Evolutionary conservation across 1,139 yeast species (phyloP).

Genomic region (Hansenula lynferdii): DNA sequence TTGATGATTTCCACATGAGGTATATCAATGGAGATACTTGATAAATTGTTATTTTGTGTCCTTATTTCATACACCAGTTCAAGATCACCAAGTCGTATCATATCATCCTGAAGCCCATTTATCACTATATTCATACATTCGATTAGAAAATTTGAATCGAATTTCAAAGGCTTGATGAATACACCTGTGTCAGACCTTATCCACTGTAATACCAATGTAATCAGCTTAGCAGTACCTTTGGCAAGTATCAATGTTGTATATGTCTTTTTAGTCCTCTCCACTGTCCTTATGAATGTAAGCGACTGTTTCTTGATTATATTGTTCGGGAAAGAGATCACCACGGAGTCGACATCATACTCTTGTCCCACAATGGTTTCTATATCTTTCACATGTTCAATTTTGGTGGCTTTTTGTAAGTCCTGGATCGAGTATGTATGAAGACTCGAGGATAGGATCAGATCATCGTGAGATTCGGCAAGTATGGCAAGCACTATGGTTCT

Average conservation of each 20-base stretch:
- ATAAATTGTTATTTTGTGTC: constrained; percentile 10
- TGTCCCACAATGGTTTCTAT: constrained; percentile 3
- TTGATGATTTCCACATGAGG: constrained; percentile 11
- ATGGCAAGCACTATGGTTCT: constrained; percentile 15
- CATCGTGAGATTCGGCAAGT: constrained; percentile 18
- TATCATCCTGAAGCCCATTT: constrained; percentile 12
- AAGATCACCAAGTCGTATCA: constrained; percentile 17
- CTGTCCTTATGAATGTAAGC: constrained; percentile 10
- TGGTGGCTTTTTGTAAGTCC: constrained; percentile 12
- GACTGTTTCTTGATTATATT: constrained; percentile 15
- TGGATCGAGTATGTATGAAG: constrained; percentile 11
- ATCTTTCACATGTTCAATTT: constrained; percentile 5
- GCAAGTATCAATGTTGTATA: constrained; percentile 15
- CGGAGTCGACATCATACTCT: constrained; percentile 6
- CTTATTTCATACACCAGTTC: constrained; percentile 14
- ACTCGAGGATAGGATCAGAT: constrained; percentile 14
- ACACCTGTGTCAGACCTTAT: constrained; percentile 21
- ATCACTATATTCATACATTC: constrained; percentile 20
- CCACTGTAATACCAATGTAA: constrained; percentile 20
- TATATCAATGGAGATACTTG: constrained; percentile 10
- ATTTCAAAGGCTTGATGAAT: constrained; percentile 18
- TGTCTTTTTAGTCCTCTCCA: constrained; percentile 1
- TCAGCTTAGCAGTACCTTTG: constrained; percentile 13
- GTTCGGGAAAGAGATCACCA: constrained; percentile 13
- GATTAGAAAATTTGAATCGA: constrained; percentile 20